Evolutionary conservation across 768 basidiomycete genomes (phyloP), one percentile per base, ranked within the genome.

Genomic region (Trametes elegans): DNA sequence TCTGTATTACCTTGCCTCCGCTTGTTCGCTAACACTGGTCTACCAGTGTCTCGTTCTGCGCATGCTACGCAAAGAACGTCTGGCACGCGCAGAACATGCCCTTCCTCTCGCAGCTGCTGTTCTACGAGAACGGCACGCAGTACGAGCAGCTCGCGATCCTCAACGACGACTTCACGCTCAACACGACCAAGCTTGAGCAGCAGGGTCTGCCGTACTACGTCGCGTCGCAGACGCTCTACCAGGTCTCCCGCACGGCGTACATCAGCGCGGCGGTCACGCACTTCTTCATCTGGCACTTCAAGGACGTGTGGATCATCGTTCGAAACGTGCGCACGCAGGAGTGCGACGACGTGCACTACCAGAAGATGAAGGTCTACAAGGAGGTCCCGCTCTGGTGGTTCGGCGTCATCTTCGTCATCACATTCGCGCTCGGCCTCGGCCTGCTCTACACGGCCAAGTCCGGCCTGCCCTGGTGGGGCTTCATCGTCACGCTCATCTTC

Each of bases 21-120:
- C 2, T 14, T 32, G 29, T 21, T 34, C 13, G 23, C 11, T 7
- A 19, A 5, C 7, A 3, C 2, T 28, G 14, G 26, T 8, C 11
- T 3, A 21, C 29, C 18, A 63, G 62, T 19, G 31, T 66, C 49
- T 28, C 63, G 28, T 80, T 79, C 68, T 75, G 72, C 62, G 73
- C 70, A 0, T 70, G 68, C 41, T 79, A 74, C 35, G 66, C 74
- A 10, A 69, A 58, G 24, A 83, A 86, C 53, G 70, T 74, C 5
- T 85, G 82, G 83, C 64, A 77, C 38, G 77, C 76, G 1, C 76
- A 79, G 60, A 79, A 73, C 60, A 82, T 84, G 70, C 83, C 83
- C 0, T 83, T 83, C 68, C 68, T 74, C 32, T 23, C 67, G 44
- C 61, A 58, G 55, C 44, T 57, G 21, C 50, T 60, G 38, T 55